Evolutionary conservation across 2,329 filamentous ascomycete genomes (phyloP).

Genomic region (Coleophoma eucalyptorum): DNA sequence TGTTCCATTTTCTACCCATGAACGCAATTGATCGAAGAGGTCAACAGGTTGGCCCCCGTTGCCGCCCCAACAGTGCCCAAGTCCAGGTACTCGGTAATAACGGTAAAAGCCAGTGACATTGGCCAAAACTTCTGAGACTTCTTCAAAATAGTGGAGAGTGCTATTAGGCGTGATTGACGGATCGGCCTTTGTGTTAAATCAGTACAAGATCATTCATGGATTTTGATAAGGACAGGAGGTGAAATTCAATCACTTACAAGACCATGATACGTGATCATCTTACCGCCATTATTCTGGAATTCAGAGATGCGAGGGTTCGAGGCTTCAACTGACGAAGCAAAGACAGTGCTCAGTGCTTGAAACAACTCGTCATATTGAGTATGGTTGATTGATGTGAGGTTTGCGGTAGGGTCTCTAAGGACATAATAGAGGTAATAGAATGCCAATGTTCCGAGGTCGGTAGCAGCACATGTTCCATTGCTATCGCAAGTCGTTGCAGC

Average conservation of each 20-base stretch:
- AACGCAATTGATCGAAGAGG: constrained; percentile 19
- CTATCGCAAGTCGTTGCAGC: neutral
- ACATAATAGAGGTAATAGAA: neutral
- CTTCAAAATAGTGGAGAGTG: constrained; percentile 19
- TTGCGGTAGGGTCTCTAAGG: neutral
- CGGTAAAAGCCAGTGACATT: constrained; percentile 25
- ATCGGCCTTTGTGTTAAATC: neutral
- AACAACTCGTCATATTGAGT: constrained; percentile 2
- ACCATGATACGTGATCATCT: constrained; percentile 6
- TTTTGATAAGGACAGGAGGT: neutral
- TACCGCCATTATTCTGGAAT: constrained; percentile 2
- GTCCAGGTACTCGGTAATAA: constrained; percentile 24
- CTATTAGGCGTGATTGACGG: constrained; percentile 1
- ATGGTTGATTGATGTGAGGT: constrained; percentile 1
- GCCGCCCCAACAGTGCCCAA: constrained; percentile 26
- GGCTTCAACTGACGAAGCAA: neutral
- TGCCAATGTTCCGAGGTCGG: neutral
- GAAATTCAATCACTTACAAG: constrained; percentile 1
- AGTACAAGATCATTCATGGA: neutral
- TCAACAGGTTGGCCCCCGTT: constrained; percentile 14
- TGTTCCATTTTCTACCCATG: constrained; percentile 26
- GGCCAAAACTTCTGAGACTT: constrained; percentile 9
- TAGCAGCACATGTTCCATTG: neutral
- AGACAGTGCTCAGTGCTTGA: neutral
- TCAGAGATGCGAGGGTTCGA: neutral